Conservation (phyloP, 1,284 basidiomycete species). For the Ceratorhiza oryzae-sativae region DNA sequence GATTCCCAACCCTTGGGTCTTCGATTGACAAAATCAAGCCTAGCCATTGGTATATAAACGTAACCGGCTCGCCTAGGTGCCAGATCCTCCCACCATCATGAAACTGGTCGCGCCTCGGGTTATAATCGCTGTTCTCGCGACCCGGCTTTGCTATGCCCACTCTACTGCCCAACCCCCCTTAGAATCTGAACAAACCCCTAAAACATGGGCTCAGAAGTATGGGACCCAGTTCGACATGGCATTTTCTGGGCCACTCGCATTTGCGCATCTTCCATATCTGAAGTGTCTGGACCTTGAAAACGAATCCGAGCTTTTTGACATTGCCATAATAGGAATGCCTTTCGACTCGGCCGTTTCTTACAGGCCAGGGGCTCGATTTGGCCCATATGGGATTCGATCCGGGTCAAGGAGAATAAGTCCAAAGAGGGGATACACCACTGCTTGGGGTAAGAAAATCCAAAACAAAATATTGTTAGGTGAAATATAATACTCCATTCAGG, state of each 20-base stretch:
- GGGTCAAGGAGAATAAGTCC: slow-evolving; percentile 72
- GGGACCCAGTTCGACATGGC: slow-evolving; percentile 71
- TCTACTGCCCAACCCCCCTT: slow-evolving; percentile 1
- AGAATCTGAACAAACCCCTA: background rate
- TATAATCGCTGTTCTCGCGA: background rate
- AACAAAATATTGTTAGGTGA: too few species aligned
- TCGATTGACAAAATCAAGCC: background rate
- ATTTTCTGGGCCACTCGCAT: slow-evolving; percentile 75
- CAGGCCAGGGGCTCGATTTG: slow-evolving; percentile 79
- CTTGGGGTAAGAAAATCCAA: slow-evolving; percentile 43
- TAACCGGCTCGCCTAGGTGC: background rate
- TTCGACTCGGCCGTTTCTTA: slow-evolving; percentile 79
- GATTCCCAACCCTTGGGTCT: background rate
- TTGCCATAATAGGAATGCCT: slow-evolving; percentile 80
- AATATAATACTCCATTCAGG: too few species aligned
- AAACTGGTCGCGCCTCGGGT: background rate
- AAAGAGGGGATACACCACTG: slow-evolving; percentile 35
- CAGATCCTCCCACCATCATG: background rate
- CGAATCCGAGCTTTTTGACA: slow-evolving; percentile 65
- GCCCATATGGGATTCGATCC: slow-evolving; percentile 79
- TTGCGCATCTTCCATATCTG: slow-evolving; percentile 74
- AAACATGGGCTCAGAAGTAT: slow-evolving; percentile 58
- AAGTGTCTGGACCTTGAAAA: slow-evolving; percentile 66
- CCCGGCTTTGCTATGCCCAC: background rate
- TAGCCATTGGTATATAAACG: background rate